Conservation (phyloP, 2,329 filamentous ascomycete genomes). For the Hymenoscyphus scutula region DNA sequence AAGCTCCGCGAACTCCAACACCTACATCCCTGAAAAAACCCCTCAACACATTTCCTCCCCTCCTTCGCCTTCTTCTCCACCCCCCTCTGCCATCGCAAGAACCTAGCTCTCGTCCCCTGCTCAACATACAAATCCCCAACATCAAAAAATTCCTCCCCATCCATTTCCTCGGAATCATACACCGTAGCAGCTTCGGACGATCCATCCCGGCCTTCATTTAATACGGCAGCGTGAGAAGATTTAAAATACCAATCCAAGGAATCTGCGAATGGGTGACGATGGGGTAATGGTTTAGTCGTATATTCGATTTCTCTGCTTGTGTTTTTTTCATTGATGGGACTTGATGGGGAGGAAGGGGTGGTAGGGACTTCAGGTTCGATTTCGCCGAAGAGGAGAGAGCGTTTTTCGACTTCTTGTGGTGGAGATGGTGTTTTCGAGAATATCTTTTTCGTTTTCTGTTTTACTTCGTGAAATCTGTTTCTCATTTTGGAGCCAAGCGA, state of each 20-base stretch:
- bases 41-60: not conserved
- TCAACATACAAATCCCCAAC: not conserved
- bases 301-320: not conserved
- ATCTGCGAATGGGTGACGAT: not conserved
- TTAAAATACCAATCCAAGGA: not conserved
- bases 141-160: not conserved
- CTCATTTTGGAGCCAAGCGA: not conserved
- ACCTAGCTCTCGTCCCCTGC: not conserved
- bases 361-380: not conserved
- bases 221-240: not conserved
- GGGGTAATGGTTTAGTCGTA: not conserved
- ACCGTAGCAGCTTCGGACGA: not conserved
- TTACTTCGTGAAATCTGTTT: not conserved
- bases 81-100: not conserved
- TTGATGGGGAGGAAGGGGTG: not conserved
- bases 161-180: not conserved
- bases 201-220: not conserved
- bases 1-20: not conserved
- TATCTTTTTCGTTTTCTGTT: not conserved
- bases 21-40: not conserved
- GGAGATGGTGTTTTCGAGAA: not conserved
- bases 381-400: constrained; percentile 7
- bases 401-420: not conserved
- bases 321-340: not conserved
- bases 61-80: not conserved